Percentiles rank a stretch among this genome's conserved stretches.
These are phyloP conservation scores for Ceriops decandra DNA, from an alignment of 345 rosid species.

Conservation along the genomic window DNA sequence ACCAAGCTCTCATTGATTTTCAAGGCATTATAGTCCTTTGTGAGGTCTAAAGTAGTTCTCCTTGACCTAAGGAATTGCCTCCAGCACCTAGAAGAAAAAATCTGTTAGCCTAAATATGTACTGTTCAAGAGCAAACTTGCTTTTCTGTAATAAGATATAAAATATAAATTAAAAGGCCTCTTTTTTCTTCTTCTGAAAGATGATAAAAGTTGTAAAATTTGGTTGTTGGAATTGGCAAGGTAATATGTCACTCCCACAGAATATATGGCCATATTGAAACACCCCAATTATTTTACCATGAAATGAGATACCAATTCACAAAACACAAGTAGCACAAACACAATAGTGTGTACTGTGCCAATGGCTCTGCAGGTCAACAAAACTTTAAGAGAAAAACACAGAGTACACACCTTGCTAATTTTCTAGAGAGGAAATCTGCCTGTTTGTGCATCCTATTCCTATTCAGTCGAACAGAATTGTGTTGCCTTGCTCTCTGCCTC, in stretches of 20 bases:
- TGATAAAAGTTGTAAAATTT: too few relatives aligned
- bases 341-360: background rate
- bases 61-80: conserved; percentile 57
- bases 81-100: conserved; percentile 66
- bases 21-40: conserved; percentile 57
- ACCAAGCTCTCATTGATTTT: conserved; percentile 48
- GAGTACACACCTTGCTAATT: conserved; percentile 60
- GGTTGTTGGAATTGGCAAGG: too few relatives aligned
- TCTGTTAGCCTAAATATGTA: background rate
- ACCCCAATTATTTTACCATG: background rate
- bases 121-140: background rate
- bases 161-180: background rate
- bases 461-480: conserved; percentile 40
- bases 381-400: background rate
- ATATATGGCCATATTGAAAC: too few relatives aligned
- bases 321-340: background rate
- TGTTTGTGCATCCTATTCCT: conserved; percentile 57
- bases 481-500: conserved; percentile 72
- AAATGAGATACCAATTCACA: background rate
- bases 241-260: too few relatives aligned
- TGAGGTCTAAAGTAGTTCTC: conserved; percentile 73
- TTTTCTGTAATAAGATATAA: background rate
- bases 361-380: background rate
- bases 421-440: conserved; percentile 74
- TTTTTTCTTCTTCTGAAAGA: background rate